Evolutionary conservation across 495 filamentous ascomycete species (phyloP).

Genomic region (Parathielavia appendiculata): DNA sequence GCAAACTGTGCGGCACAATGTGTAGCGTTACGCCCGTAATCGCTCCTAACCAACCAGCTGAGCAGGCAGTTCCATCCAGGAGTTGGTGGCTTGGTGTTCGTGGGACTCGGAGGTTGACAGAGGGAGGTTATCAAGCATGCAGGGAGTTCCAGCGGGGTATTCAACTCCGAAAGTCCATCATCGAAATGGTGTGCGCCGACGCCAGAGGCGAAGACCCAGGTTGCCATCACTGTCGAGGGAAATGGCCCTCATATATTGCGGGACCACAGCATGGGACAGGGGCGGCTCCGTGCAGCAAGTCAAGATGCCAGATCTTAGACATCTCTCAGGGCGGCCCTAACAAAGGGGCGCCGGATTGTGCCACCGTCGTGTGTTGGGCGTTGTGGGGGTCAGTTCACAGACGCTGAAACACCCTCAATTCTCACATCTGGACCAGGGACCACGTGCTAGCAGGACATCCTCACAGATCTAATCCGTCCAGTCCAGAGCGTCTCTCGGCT

Average conservation of each 20-base stretch:
- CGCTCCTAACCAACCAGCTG: background rate
- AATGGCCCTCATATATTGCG: too few relatives aligned
- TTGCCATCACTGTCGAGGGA: too few relatives aligned
- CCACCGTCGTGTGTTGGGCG: too few relatives aligned
- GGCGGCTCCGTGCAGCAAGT: conserved; percentile 16
- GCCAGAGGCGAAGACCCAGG: too few relatives aligned
- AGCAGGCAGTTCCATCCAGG: background rate
- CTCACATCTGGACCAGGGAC: background rate
- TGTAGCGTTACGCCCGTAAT: conserved; percentile 33
- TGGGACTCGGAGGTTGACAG: background rate
- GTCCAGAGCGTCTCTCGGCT: too few relatives aligned
- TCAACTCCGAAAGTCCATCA: too few relatives aligned
- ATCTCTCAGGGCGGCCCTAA: conserved; percentile 19
- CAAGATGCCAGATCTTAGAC: conserved; percentile 35
- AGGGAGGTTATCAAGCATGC: too few relatives aligned
- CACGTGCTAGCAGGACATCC: background rate
- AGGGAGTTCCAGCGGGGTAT: too few relatives aligned
- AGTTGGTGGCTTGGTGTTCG: background rate
- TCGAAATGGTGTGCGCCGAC: too few relatives aligned
- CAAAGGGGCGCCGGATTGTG: background rate
- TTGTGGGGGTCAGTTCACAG: background rate
- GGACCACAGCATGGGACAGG: background rate
- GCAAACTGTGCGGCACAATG: conserved; percentile 9
- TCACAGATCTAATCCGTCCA: too few relatives aligned
- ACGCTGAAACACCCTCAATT: background rate